Evolutionary conservation across 768 basidiomycete genomes (phyloP).

Genomic region (Steccherinum ochraceum): DNA sequence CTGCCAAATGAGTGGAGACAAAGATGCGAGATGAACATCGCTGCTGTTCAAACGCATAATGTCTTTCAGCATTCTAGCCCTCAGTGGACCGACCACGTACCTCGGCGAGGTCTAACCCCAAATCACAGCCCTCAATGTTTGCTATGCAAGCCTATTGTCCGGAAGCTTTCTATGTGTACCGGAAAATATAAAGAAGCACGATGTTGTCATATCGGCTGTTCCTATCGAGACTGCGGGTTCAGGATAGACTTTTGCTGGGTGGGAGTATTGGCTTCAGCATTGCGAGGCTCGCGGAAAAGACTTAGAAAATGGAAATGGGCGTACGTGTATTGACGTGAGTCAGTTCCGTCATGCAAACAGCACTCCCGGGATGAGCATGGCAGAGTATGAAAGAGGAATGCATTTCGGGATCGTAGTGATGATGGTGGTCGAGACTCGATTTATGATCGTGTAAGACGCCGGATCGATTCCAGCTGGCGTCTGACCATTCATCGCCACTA

Average conservation of each 20-base stretch:
- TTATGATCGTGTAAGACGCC: too few relatives aligned
- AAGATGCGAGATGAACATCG: background rate
- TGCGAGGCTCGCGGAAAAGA: background rate
- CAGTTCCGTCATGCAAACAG: too few relatives aligned
- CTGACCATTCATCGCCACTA: background rate
- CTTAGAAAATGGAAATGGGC: background rate
- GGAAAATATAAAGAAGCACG: too few relatives aligned
- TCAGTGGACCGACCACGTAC: background rate
- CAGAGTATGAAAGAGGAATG: too few relatives aligned
- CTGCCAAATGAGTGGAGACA: background rate
- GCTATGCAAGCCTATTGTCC: background rate
- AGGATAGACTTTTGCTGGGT: background rate
- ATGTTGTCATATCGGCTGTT: too few relatives aligned
- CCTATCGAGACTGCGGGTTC: background rate
- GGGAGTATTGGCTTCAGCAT: background rate
- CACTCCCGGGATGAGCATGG: too few relatives aligned
- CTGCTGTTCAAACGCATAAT: background rate
- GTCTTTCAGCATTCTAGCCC: background rate
- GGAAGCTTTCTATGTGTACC: background rate
- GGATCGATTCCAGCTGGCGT: background rate
- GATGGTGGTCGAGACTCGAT: too few relatives aligned
- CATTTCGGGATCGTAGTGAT: too few relatives aligned
- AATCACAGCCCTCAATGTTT: background rate
- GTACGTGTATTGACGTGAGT: too few relatives aligned
- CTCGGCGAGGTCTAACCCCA: background rate